Evolutionary conservation across 495 filamentous ascomycete species (phyloP), one percentile per base, ranked within the genome.

Genomic region (Evernia prunastri): DNA sequence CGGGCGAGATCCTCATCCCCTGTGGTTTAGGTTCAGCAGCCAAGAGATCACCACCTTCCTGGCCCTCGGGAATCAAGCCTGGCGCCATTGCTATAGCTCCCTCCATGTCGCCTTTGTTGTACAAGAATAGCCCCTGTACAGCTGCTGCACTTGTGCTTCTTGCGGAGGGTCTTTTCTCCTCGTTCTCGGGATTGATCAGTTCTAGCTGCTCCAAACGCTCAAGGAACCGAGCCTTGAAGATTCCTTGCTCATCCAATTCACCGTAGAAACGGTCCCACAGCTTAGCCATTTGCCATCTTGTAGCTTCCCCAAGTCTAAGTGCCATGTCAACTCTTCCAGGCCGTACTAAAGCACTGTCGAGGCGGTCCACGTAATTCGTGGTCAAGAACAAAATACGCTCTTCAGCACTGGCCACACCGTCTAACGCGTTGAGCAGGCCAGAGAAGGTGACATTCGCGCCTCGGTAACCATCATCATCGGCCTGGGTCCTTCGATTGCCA

Each of bases 231-330:
- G 74, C 72, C 60, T 79, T 82, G 53, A 76, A 66, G 9, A 64
- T 60, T 12, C 84, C 86, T 58, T 86, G 81, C 17, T 72, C 60
- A 23, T 96, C 91, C n/a, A 89, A 73, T 42, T 91, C 89, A 5
- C 87, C 87, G 66, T 97, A 98, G 75, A 97, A 98, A 36, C 94
- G 84, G 73, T 92, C 88, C 94, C 94, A 98, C 76, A 98, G 87
- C 73, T 88, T 79, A 10, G 76, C 85, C 20, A 93, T 90, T 73
- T 97, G 93, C 72, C 89, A 89, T 59, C 83, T 80, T 42, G 89
- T 91, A 25, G 92, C 91, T 72, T 94, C 89, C 18, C 92, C 95
- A 53, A 98, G 85, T 45, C 89, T 84, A 5, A 96, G 86, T 51
- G 88, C 93, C 86, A 97, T 90, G 74, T 98, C 94, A 2, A 98